phyloP scores from a whole-genome alignment of 2,329 filamentous ascomycete genomes.

The Fusarium sp. region DNA sequence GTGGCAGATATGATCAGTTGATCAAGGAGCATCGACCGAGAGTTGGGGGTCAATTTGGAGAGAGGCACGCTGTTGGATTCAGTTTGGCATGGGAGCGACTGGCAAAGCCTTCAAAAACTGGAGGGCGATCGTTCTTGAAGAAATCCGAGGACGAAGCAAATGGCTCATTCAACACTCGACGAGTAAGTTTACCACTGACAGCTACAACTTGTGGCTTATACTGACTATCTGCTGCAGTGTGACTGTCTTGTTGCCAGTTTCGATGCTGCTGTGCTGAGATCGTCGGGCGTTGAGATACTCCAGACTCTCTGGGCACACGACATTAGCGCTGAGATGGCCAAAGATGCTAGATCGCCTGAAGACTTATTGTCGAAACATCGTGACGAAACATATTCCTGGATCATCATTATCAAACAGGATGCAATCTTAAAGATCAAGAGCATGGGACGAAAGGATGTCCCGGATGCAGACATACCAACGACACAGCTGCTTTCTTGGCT shows the following conservation, averaged over 20 bases:
- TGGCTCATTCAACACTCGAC: conserved; percentile 69
- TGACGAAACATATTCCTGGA: conserved; percentile 84
- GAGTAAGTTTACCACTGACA: conserved; percentile 61
- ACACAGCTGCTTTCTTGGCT: conserved; percentile 83
- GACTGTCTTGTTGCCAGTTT: conserved; percentile 93
- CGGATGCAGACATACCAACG: conserved; percentile 79
- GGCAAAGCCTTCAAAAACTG: conserved; percentile 70
- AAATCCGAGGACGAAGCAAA: conserved; percentile 72
- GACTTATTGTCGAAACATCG: conserved; percentile 81
- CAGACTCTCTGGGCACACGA: conserved; percentile 84
- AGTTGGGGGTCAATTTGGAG: conserved; percentile 69
- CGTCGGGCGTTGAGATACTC: conserved; percentile 80
- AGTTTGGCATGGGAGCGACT: conserved; percentile 90
- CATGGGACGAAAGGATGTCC: conserved; percentile 78
- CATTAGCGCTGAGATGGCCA: conserved; percentile 88
- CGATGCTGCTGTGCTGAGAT: conserved; percentile 79
- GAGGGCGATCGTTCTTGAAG: conserved; percentile 72
- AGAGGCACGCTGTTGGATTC: conserved; percentile 89
- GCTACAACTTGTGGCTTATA: not conserved
- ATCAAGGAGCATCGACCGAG: conserved; percentile 86
- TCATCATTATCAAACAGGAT: conserved; percentile 87
- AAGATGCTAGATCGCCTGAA: conserved; percentile 81
- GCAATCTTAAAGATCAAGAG: conserved; percentile 82
- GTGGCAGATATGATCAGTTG: conserved; percentile 90
- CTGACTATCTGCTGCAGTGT: conserved; percentile 63